Conservation (phyloP, 495 filamentous ascomycete species). For the Penicillium pulvis region DNA sequence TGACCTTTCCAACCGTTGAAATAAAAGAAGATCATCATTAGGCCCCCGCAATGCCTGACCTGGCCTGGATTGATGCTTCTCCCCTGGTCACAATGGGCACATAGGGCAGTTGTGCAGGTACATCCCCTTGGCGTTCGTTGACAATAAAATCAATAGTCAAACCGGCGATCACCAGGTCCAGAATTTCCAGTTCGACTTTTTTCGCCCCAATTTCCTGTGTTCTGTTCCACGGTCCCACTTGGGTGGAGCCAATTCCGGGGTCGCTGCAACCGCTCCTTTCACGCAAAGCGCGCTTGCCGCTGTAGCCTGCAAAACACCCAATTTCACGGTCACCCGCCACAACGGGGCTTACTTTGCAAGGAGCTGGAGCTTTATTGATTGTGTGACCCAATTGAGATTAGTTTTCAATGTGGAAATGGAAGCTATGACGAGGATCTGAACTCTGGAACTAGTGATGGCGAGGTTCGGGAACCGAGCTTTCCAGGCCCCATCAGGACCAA, state of each 20-base stretch:
- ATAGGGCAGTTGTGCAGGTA: slow-evolving; percentile 16
- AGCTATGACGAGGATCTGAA: no score
- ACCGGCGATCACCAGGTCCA: slow-evolving; percentile 21
- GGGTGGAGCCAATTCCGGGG: slow-evolving; percentile 34
- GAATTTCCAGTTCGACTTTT: neutral
- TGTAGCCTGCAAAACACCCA: slow-evolving; percentile 6
- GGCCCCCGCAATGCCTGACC: neutral
- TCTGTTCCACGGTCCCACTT: slow-evolving; percentile 29
- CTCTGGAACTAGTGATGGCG: no score
- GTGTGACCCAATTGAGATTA: neutral
- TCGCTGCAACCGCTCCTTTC: slow-evolving; percentile 43
- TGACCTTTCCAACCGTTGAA: neutral
- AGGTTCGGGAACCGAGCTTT: no score
- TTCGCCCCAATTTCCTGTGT: slow-evolving; percentile 13
- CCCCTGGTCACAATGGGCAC: neutral
- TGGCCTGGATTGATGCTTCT: neutral
- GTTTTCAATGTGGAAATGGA: neutral
- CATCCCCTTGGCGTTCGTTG: slow-evolving; percentile 6
- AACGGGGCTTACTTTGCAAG: neutral
- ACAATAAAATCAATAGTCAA: slow-evolving; percentile 8
- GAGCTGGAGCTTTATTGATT: neutral
- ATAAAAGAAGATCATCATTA: neutral
- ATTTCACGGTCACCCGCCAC: slow-evolving; percentile 10
- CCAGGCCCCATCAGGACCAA: neutral
- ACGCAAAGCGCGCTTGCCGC: slow-evolving; percentile 52